Conservation (phyloP, 2,329 filamentous ascomycete genomes). For the Botrytis squamosa region DNA sequence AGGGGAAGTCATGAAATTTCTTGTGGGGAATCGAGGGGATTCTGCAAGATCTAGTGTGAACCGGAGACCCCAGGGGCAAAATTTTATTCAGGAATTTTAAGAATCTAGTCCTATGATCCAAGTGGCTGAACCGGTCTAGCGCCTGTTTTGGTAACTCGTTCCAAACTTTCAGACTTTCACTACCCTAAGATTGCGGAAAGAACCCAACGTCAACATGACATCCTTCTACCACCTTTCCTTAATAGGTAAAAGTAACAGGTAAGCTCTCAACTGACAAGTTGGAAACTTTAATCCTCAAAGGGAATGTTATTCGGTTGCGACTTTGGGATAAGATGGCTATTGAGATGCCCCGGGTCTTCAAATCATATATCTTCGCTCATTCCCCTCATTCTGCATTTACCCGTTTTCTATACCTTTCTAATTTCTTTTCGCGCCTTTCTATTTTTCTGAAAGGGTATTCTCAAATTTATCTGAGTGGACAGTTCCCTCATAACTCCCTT, state of each 20-base stretch:
- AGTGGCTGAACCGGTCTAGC: neutral
- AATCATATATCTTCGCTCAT: slow-evolving; percentile 14
- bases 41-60: slow-evolving; percentile 1
- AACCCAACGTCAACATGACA: neutral
- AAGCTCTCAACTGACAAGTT: neutral
- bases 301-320: slow-evolving; percentile 1
- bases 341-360: neutral
- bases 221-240: slow-evolving; percentile 14
- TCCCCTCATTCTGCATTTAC: neutral
- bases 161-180: neutral
- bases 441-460: neutral
- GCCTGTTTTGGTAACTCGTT: slow-evolving; percentile 1
- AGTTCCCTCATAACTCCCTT: neutral
- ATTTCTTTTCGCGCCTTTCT: neutral
- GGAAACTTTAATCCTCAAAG: neutral
- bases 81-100: neutral
- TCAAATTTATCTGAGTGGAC: neutral
- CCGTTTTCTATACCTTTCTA: neutral
- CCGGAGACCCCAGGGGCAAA: slow-evolving; percentile 10
- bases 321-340: neutral
- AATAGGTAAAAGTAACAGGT: slow-evolving; percentile 5
- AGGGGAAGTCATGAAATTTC: slow-evolving; percentile 4
- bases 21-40: slow-evolving; percentile 6
- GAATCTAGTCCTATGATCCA: neutral
- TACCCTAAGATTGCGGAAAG: neutral